These are phyloP conservation scores for Firmiana major DNA, from an alignment of 345 rosid genomes.

Conservation along the genomic window DNA sequence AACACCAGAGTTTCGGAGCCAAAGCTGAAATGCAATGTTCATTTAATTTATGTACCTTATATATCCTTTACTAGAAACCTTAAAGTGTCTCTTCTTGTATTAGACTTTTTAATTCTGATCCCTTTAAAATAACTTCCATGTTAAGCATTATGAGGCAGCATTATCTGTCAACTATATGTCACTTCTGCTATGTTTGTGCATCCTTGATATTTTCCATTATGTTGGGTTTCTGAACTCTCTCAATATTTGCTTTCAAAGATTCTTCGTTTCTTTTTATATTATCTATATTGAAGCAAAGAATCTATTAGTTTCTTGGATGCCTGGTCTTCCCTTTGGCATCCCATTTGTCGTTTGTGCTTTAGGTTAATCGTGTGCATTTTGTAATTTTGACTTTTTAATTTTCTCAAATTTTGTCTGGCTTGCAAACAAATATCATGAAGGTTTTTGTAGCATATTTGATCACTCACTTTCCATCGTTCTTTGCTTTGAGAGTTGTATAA, in stretches of 20 bases:
- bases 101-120: background rate
- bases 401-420: background rate
- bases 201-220: background rate
- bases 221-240: background rate
- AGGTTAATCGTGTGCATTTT: background rate
- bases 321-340: background rate
- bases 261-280: background rate
- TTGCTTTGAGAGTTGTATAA: conserved; percentile 3
- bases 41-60: background rate
- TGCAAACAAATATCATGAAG: background rate
- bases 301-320: background rate
- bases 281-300: background rate
- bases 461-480: background rate
- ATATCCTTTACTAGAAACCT: background rate
- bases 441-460: background rate
- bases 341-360: background rate
- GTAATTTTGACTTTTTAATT: background rate
- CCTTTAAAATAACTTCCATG: background rate
- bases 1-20: background rate
- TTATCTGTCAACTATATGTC: background rate
- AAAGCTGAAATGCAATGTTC: background rate
- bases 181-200: background rate
- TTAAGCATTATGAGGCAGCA: background rate
- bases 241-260: background rate
- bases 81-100: background rate